phyloP scores from a whole-genome alignment of 805 yeast species.

The Dipodascus albidus region DNA sequence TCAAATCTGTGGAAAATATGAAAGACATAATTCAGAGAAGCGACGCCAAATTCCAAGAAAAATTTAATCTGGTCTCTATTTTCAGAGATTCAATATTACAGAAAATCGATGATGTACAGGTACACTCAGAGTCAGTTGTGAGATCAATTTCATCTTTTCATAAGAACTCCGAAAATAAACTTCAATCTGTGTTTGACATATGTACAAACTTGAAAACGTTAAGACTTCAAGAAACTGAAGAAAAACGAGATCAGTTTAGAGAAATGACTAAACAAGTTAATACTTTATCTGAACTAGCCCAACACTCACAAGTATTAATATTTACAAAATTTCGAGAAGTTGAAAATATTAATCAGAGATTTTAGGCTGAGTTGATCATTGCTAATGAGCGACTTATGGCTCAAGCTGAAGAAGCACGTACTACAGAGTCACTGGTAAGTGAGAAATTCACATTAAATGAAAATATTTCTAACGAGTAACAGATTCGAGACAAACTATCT shows the following conservation, averaged over 20 bases:
- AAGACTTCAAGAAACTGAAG: not conserved
- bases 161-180: not conserved
- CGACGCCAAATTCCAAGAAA: not conserved
- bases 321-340: not conserved
- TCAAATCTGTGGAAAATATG: not conserved
- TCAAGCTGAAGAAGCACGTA: not conserved
- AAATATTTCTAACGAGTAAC: not conserved
- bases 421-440: constrained; percentile 1
- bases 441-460: not conserved
- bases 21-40: not conserved
- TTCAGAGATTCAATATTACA: not conserved
- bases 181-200: not conserved
- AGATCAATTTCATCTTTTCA: not conserved
- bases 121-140: not conserved
- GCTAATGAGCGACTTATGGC: not conserved
- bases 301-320: not conserved
- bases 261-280: not conserved
- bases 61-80: not conserved
- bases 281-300: not conserved
- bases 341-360: not conserved
- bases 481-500: not conserved
- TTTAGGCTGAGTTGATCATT: not conserved
- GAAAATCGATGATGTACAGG: not conserved
- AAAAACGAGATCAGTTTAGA: not conserved
- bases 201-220: not conserved